Conservation (phyloP, 2,329 filamentous ascomycete species). For the Pyrenophora graminea region DNA sequence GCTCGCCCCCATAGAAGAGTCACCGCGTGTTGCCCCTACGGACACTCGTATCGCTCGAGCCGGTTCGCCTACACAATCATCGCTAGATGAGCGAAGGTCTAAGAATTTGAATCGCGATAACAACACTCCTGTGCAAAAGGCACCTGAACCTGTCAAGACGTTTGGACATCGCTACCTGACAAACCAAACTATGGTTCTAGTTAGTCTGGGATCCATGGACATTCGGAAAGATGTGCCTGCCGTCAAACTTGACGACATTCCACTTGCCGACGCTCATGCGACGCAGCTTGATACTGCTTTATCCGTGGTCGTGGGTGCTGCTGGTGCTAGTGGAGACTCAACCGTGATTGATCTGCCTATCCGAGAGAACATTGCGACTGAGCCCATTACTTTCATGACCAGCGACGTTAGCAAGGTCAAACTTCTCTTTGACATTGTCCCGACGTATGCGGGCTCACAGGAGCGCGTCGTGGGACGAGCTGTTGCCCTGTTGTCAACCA, state of each 20-base stretch:
- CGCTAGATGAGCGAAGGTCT: constrained; percentile 55
- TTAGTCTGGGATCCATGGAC: constrained; percentile 94
- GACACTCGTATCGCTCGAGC: constrained; percentile 38
- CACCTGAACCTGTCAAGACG: constrained; percentile 82
- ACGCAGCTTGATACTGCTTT: constrained; percentile 94
- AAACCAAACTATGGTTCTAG: constrained; percentile 84
- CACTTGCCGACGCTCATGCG: constrained; percentile 82
- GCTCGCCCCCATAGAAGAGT: constrained; percentile 52
- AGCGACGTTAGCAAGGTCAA: constrained; percentile 79
- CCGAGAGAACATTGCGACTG: constrained; percentile 90
- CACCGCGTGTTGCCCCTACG: constrained; percentile 30
- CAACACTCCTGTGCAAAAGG: constrained; percentile 48
- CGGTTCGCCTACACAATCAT: constrained; percentile 60
- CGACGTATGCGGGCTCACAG: constrained; percentile 82
- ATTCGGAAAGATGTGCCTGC: constrained; percentile 79
- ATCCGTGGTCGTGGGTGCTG: constrained; percentile 86
- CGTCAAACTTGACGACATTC: constrained; percentile 86
- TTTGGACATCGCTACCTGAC: constrained; percentile 96
- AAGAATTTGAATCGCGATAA: constrained; percentile 46
- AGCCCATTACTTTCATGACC: constrained; percentile 88
- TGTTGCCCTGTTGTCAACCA: constrained; percentile 82
- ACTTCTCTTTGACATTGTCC: constrained; percentile 90
- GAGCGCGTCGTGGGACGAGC: constrained; percentile 86
- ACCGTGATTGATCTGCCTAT: constrained; percentile 90
- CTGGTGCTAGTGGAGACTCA: constrained; percentile 81